Percentiles rank a stretch among this genome's conserved stretches.
Conservation (phyloP, 805 yeast genomes). For the Diddensiella transvaalensis region DNA sequence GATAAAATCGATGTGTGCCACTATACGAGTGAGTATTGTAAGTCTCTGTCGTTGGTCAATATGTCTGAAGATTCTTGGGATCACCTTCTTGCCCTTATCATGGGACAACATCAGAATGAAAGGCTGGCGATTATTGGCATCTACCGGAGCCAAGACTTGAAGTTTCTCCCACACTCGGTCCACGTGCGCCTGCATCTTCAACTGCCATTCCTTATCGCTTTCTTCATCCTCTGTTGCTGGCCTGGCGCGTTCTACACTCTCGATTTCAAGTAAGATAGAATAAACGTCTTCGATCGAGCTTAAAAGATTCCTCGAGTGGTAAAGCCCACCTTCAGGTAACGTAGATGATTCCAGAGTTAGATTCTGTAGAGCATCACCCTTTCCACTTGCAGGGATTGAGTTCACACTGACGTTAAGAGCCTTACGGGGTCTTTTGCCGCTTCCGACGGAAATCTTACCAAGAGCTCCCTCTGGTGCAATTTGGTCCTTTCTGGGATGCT, state of each 20-base stretch:
- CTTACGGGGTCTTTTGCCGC: constrained; percentile 83
- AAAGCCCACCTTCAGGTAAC: constrained; percentile 28
- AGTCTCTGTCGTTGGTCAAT: constrained; percentile 71
- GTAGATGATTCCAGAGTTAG: constrained; percentile 9
- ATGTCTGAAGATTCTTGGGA: constrained; percentile 85
- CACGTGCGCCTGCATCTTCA: constrained; percentile 28
- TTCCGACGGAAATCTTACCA: constrained; percentile 77
- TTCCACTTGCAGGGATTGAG: constrained; percentile 4
- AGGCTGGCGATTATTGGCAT: constrained; percentile 66
- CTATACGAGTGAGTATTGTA: constrained; percentile 70
- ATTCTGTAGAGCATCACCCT: constrained; percentile 13
- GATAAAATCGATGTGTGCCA: constrained; percentile 75
- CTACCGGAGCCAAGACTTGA: constrained; percentile 57
- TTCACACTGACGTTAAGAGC: constrained; percentile 51
- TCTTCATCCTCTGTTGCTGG: constrained; percentile 36
- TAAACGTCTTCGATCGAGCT: constrained; percentile 74
- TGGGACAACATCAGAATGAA: constrained; percentile 78
- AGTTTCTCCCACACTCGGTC: constrained; percentile 69
- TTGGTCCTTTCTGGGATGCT: constrained; percentile 62
- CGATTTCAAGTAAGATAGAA: constrained; percentile 71
- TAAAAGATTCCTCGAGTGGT: constrained; percentile 48
- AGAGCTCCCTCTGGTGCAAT: constrained; percentile 78
- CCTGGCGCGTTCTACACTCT: constrained; percentile 64
- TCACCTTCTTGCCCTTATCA: constrained; percentile 83
- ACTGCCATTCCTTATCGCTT: constrained; percentile 33